Evolutionary conservation across 2,329 filamentous ascomycete genomes (phyloP), one percentile per base, ranked within the genome.

Genomic region (Pseudocercospora vitis): DNA sequence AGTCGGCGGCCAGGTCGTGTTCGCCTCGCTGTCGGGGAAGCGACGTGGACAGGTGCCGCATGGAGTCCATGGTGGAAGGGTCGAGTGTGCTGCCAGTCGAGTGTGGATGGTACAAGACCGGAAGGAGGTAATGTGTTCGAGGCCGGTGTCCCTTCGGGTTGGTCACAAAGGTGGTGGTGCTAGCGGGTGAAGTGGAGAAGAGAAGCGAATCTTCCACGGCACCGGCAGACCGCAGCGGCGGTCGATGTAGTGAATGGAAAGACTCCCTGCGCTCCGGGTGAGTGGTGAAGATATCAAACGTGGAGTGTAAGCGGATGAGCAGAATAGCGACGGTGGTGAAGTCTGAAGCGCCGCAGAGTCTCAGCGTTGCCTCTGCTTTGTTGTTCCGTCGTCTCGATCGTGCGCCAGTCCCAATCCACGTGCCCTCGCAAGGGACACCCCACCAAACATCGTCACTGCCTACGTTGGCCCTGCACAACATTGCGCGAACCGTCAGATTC

Each of bases 1-100:
- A 99, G 54, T 89, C 86, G 64, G 92, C 86, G 53, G 96, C 83
- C 44, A 96, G 83, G 68, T 77, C 55, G 58, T 65, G 39, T 65
- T 72, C 54, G 39, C 63, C 35, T 28, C 63, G 64, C 46, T 61
- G 60, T 21, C 65, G 63, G 8, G 82, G 82, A 53, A 85, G 71
- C 47, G 81, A 84, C 24, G 78, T 83, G 60, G 84, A 83, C 40
- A 85, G 73, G 52, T 79, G 82, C 65, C 80, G 76, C 81, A 85
- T 84, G 49, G 82, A 84, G 65, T 85, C 82, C 82, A 85, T 85
- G 62, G 50, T 68, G 18, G 33, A 50, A 31, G 26, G 46, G 26
- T 33, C 35, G 12, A 37, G 24, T 23, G 37, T 48, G 51, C 31
- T 31, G 40, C 7, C 19, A 48, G 48, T 18, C 14, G 23, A 29